phyloP scores from a whole-genome alignment of 257 asterid species.

The Datura wrightii region DNA sequence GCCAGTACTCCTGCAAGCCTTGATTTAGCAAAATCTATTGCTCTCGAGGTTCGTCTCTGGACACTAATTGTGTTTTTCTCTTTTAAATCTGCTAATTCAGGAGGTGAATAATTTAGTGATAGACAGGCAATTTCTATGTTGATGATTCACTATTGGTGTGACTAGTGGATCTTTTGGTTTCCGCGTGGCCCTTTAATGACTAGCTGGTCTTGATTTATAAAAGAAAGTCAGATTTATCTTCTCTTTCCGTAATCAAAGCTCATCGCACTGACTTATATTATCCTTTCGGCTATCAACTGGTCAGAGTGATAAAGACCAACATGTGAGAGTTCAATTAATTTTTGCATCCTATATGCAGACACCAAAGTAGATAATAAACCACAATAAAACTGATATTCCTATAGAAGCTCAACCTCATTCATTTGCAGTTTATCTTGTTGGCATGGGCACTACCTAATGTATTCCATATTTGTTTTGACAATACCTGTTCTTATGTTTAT shows the following conservation, averaged over 20 bases:
- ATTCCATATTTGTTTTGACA: constrained; percentile 6
- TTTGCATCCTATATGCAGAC: background rate
- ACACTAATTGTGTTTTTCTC: background rate
- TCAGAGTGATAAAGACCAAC: constrained; percentile 7
- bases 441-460: background rate
- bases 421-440: constrained; percentile 21
- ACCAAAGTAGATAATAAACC: constrained; percentile 23
- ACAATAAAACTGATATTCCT: constrained; percentile 19
- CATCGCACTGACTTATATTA: background rate
- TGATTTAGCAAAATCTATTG: constrained; percentile 81
- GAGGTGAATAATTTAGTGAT: constrained; percentile 15
- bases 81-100: constrained; percentile 4
- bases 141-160: constrained; percentile 30
- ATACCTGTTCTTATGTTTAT: background rate
- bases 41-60: constrained; percentile 66
- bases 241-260: constrained; percentile 6
- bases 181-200: background rate
- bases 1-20: constrained; percentile 72
- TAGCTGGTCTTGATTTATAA: background rate
- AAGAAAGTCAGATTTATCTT: background rate
- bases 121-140: background rate
- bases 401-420: constrained; percentile 22
- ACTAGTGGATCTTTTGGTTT: constrained; percentile 8
- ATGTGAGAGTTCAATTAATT: constrained; percentile 9
- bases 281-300: constrained; percentile 3